Evolutionary conservation across 768 basidiomycete genomes (phyloP).

Genomic region (Chalciporus chontae): DNA sequence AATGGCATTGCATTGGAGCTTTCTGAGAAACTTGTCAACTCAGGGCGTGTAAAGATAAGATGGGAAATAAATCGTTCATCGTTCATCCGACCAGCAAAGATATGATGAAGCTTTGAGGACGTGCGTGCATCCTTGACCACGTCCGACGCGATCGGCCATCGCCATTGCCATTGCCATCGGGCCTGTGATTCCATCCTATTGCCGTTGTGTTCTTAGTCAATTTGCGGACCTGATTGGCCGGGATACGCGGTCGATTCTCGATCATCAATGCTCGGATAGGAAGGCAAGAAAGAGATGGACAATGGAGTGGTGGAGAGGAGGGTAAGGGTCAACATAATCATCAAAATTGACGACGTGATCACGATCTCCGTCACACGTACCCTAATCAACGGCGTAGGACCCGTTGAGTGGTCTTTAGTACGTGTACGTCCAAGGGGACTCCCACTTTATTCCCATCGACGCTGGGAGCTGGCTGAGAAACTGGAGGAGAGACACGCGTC

Average conservation of each 20-base stretch:
- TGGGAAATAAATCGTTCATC: background rate
- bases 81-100: background rate
- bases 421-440: conserved; percentile 3
- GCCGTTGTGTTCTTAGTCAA: background rate
- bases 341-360: background rate
- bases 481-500: background rate
- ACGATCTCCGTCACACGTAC: background rate
- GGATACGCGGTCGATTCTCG: background rate
- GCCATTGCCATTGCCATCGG: background rate
- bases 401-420: conserved; percentile 4
- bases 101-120: background rate
- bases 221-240: background rate
- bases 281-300: background rate
- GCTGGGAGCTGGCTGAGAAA: conserved; percentile 2
- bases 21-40: no score
- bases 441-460: conserved; percentile 3
- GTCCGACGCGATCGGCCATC: background rate
- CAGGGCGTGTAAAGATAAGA: no score
- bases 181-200: background rate
- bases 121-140: no score
- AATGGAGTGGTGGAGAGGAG: no score
- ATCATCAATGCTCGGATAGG: background rate
- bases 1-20: background rate
- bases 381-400: conserved; percentile 3
- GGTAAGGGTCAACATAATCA: background rate